Conservation (phyloP, 2,329 filamentous ascomycete species). For the Aspergillus vadensis region DNA sequence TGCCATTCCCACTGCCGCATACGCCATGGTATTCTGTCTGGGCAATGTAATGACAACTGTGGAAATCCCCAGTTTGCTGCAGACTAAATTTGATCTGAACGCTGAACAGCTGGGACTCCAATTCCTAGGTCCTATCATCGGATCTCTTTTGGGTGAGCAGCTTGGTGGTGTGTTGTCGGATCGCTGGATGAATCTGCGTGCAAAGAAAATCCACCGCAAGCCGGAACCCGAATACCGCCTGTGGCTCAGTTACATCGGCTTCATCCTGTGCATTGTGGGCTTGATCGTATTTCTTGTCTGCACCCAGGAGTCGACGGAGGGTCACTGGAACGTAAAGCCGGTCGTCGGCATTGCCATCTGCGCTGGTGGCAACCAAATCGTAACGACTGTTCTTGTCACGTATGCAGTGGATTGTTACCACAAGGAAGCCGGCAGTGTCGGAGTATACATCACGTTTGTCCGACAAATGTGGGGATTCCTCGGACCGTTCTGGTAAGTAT, state of each 20-base stretch:
- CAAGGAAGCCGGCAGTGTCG: constrained; percentile 58
- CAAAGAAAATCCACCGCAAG: constrained; percentile 37
- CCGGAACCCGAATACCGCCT: constrained; percentile 57
- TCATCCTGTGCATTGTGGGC: constrained; percentile 55
- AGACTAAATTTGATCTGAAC: constrained; percentile 59
- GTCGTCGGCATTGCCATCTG: constrained; percentile 58
- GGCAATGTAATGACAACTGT: constrained; percentile 58
- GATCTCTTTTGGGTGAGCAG: constrained; percentile 62
- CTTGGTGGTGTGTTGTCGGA: constrained; percentile 60
- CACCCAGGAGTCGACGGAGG: constrained; percentile 48
- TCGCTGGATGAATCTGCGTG: constrained; percentile 55
- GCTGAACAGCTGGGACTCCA: constrained; percentile 62
- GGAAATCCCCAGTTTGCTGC: constrained; percentile 62
- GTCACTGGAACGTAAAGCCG: constrained; percentile 59
- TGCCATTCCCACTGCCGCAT: constrained; percentile 55
- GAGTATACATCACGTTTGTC: constrained; percentile 63
- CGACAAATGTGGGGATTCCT: constrained; percentile 46
- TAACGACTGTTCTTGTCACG: constrained; percentile 64
- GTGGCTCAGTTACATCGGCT: constrained; percentile 61
- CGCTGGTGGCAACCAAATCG: constrained; percentile 61
- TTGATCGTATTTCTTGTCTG: constrained; percentile 61
- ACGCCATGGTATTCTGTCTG: constrained; percentile 62
- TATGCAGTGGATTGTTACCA: constrained; percentile 62
- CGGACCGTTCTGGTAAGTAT: constrained; percentile 42
- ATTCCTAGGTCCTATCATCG: constrained; percentile 61